phyloP scores from a whole-genome alignment of 148 eudicot species.

The Rhododendron simsii region DNA sequence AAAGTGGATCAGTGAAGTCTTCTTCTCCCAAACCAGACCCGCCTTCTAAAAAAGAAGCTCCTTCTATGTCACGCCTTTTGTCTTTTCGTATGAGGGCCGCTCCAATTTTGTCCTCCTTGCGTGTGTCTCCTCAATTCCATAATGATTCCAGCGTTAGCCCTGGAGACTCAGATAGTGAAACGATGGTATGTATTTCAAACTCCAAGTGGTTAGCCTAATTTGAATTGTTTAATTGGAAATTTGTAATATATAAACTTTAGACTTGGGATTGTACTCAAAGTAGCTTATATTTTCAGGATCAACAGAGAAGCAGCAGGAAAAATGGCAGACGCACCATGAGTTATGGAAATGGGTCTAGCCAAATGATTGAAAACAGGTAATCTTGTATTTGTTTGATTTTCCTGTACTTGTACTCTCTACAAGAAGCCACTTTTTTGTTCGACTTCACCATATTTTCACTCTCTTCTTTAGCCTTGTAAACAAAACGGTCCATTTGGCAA shows the following conservation, averaged over 20 bases:
- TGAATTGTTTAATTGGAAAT: background rate
- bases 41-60: constrained; percentile 9
- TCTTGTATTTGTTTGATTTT: background rate
- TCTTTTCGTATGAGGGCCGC: constrained; percentile 25
- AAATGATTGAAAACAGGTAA: constrained; percentile 26
- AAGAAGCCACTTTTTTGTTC: background rate
- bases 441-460: background rate
- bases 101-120: constrained; percentile 16
- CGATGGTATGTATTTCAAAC: constrained; percentile 23
- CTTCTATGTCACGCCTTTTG: constrained; percentile 25
- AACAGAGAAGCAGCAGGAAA: constrained; percentile 16
- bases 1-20: constrained; percentile 13
- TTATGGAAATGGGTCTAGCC: constrained; percentile 12
- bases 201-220: background rate
- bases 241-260: background rate
- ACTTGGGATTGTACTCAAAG: background rate
- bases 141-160: constrained; percentile 25
- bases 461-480: background rate
- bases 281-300: constrained; percentile 29
- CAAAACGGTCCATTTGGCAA: background rate
- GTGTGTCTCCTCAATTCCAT: constrained; percentile 16
- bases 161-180: constrained; percentile 33
- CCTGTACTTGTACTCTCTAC: background rate
- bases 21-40: constrained; percentile 27
- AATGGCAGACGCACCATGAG: constrained; percentile 6